Evolutionary conservation across 202 grass and related monocot genomes (phyloP), one percentile per base, ranked within the genome.

Genomic region (Schoenoplectus triqueter): DNA sequence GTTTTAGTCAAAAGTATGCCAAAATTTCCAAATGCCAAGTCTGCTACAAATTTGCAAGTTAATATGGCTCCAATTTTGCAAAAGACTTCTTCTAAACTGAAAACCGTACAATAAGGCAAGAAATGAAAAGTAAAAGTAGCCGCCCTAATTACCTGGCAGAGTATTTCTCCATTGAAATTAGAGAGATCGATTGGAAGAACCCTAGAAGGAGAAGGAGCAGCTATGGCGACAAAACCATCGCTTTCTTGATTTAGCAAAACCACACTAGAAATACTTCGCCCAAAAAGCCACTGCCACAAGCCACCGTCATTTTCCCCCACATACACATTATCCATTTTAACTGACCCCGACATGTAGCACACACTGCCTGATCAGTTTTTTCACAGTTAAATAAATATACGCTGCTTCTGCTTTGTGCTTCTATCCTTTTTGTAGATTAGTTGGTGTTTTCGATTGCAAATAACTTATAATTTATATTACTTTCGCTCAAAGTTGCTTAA

Each of bases 241-340:
- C 75, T 68, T 21, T 85, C 86, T 89, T 84, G 69, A 87, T 99
- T 99, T 70, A 90, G 90, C 80, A 99, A 85, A 86, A 95, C 82
- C 15, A 84, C 89, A 85, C 87, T 99, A 86, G 85, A 89, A 45
- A 92, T 78, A 73, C 86, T 89, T 92, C 90, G 95, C 63, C 96
- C 96, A 90, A 99, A 99, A 88, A 99, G 69, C 93, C 96, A 94
- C 86, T 94, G 91, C 96, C 93, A 99, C n/a, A 99, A n/a, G 2
- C 96, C 91, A 42, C 88, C 91, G 3, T 99, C 96, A 39, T 95
- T 92, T 86, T 92, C 93, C 89, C 86, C 88, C 68, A 91, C 85
- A 85, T 99, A 99, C 79, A 91, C 90, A 51, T 95, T 99, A 57
- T 95, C 90, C 88, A 92, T 92, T 88, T 99, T 90, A 80, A 95